A percentile compares a stretch with the other conserved stretches of the same genome.
Conservation (phyloP, 495 filamentous ascomycete species). For the Bombardia bombarda region DNA sequence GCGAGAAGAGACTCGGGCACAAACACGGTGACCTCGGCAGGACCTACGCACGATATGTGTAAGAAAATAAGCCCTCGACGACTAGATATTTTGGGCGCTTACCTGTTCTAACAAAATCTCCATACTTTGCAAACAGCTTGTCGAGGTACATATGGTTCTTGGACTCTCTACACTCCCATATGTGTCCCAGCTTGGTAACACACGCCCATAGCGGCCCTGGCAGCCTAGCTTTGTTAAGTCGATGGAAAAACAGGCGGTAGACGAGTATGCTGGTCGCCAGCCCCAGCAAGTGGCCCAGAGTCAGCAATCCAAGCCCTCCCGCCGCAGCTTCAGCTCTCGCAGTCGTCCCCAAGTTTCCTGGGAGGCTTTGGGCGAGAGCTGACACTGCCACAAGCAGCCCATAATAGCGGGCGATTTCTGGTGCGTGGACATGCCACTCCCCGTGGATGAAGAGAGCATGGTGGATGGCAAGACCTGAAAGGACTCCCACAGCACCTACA, state of each 20-base stretch:
- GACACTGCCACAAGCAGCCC: no score
- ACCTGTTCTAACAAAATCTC: constrained; percentile 25
- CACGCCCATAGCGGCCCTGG: constrained; percentile 35
- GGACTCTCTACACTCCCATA: constrained; percentile 14
- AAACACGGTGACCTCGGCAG: constrained; percentile 30
- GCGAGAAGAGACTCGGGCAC: constrained; percentile 20
- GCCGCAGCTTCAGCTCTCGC: no score
- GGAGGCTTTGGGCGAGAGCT: no score
- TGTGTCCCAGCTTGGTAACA: constrained; percentile 31
- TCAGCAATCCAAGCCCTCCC: no score
- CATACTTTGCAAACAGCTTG: constrained; percentile 24
- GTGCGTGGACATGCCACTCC: no score
- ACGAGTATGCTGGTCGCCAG: constrained; percentile 37
- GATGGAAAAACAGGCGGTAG: constrained; percentile 40
- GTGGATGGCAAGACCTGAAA: no score
- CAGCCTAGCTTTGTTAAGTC: constrained; percentile 26
- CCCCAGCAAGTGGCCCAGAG: neutral
- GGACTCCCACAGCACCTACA: no score
- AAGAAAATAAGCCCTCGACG: neutral
- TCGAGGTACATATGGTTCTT: constrained; percentile 30
- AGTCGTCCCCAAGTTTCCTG: no score
- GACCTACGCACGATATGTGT: neutral
- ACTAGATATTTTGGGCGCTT: neutral
- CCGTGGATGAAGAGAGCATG: no score
- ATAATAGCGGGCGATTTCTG: no score